Conservation (phyloP, 305 asterid genomes). For the Solanum hybrid region DNA sequence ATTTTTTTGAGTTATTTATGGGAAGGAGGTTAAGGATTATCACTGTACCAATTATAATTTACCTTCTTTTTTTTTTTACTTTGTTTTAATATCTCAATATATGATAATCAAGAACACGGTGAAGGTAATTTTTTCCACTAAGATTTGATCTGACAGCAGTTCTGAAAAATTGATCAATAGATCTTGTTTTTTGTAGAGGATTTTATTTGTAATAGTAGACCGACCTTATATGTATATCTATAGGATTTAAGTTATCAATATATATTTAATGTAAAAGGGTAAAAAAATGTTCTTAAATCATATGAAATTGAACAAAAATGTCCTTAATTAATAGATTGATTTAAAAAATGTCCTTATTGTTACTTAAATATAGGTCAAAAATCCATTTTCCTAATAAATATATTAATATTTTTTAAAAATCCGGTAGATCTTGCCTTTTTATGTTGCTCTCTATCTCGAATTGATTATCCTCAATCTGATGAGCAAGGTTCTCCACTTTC, state of each 20-base stretch:
- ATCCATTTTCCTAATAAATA: background rate
- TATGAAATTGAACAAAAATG: background rate
- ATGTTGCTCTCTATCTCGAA: background rate
- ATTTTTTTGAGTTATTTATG: background rate
- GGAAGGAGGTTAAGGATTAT: background rate
- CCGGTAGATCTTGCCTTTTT: background rate
- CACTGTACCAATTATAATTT: background rate
- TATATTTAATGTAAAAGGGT: background rate
- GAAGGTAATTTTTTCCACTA: background rate
- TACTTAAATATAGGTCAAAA: background rate
- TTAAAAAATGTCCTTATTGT: background rate
- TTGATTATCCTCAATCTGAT: background rate
- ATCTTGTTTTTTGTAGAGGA: background rate
- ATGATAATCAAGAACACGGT: background rate
- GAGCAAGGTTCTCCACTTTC: background rate
- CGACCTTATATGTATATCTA: background rate
- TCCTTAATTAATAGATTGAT: background rate
- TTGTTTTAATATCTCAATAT: background rate
- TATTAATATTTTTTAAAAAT: background rate
- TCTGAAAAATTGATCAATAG: background rate
- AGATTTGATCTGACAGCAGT: background rate
- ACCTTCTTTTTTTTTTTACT: background rate
- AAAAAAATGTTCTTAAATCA: background rate
- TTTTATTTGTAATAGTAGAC: background rate
- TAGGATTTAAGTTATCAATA: background rate